Evolutionary conservation across 2,329 filamentous ascomycete species (phyloP), one percentile per base, ranked within the genome.

Genomic region (Ceratocystiopsis sp.): DNA sequence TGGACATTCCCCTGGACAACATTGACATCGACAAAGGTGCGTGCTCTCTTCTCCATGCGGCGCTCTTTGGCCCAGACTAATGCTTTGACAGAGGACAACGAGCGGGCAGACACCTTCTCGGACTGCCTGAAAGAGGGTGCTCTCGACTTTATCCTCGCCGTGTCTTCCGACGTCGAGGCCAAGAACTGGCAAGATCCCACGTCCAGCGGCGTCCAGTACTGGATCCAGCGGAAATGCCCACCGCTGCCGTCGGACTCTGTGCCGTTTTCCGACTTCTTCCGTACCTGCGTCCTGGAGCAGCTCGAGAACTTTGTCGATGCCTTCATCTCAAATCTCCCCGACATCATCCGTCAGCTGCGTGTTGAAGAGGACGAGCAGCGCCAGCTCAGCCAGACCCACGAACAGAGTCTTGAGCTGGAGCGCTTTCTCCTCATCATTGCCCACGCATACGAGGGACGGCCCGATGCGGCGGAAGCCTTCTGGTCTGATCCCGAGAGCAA

Each of bases 401-500:
- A 80, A 52, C 76, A 80, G 52, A 76, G 80, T 47, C 65, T 81
- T 29, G 76, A 86, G 58, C 67, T 98, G 3, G 91, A 98, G 60
- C 73, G 87, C 21, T 94, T 98, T 58, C 69, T 98, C 44, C 72
- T 96, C 49, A 79, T 96, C 48, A 89, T 96, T 47, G 82, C 91
- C 4, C 94, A 91, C 55, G 75, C 86, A 5, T 98, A 89, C 55
- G 84, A 96, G 54, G 77, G 80, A 29, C 80, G 86, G 34, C 75
- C 82, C 15, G 84, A 94, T 42, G 81, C 85, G 21, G 84, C 87
- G 11, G 76, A 84, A 54, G 81, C 79, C 38, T 96, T 96, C 52
- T 98, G 91, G 91, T 73, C 74, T 32, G 87, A 95, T 55, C 78
- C 82, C 2, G 91, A 98, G 53, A 86, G 86, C 55, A 94, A 95